Conservation (phyloP, 1,139 yeast species). For the Diutina siamensis region DNA sequence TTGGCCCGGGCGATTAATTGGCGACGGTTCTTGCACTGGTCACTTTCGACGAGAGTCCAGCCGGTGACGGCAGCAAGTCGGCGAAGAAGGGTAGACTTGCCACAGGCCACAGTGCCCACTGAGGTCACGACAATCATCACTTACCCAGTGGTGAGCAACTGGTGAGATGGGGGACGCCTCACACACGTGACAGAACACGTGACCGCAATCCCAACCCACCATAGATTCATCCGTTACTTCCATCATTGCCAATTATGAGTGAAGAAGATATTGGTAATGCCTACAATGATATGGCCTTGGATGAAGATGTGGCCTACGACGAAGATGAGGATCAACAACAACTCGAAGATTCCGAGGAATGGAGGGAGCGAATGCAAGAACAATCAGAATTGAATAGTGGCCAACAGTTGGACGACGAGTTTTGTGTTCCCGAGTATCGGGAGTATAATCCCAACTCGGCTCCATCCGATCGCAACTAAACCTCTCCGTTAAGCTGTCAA, state of each 20-base stretch:
- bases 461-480: not conserved
- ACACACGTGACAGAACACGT: not conserved
- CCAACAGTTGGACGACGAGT: conserved; percentile 1
- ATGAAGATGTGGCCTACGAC: not conserved
- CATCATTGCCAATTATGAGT: not conserved
- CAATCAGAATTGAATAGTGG: not conserved
- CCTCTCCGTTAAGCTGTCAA: not conserved
- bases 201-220: not conserved
- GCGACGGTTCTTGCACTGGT: not conserved
- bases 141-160: no score
- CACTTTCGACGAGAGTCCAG: not conserved
- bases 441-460: not conserved
- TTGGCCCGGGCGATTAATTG: not conserved
- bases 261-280: not conserved
- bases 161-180: no score
- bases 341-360: not conserved
- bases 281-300: not conserved
- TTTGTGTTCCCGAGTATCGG: conserved; percentile 1
- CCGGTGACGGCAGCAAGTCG: not conserved
- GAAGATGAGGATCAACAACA: conserved; percentile 2
- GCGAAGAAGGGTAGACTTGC: not conserved
- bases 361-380: conserved; percentile 6
- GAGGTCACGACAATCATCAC: not conserved
- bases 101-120: not conserved
- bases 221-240: not conserved